Evolutionary conservation across 305 asterid genomes (phyloP), one percentile per base, ranked within the genome.

Genomic region (Fraxinus velutina): DNA sequence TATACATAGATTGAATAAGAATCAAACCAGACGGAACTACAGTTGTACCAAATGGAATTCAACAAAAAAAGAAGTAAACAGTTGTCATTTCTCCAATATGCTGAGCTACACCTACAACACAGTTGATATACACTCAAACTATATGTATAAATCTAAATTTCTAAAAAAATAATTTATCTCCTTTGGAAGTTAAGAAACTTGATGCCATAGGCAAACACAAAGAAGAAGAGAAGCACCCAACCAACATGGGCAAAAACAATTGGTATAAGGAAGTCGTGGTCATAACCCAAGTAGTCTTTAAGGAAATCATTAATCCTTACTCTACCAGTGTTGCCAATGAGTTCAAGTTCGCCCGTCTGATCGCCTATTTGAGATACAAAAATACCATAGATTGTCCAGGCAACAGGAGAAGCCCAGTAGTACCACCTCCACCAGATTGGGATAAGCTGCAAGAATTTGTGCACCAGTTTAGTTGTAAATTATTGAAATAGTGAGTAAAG

Each of bases 171-270:
- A 64, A 64, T 24, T 29, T 29, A 29, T 82, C 95, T 90, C 83
- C 86, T 87, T 76, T 92, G 97, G 86, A 87, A 91, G 85, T 92
- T 92, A 30, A 92, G 86, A 83, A 85, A 88, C 89, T 88, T 92
- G 83, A 92, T 92, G 15, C 92, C 93, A 78, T 86, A 92, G 4
- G 91, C 94, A 57, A 91, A 92, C 76, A 91, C 90, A 21, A 80
- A 80, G 88, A 81, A 88, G 88, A 91, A 92, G 2, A 91, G 88
- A 27, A 92, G 78, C 7, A 86, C 95, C 94, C 94, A 91, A 55
- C 94, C 95, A 39, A 91, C 87, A 85, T 90, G 95, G 5, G 90
- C 93, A 79, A 88, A 78, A 15, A 85, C 93, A 76, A 92, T 90
- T 30, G 86, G 81, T 76, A 87, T 84, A 7, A 92, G 92, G 84